Percentiles rank a stretch among this genome's conserved stretches.
These are phyloP conservation scores for Dioszegia crocea DNA, from an alignment of 768 basidiomycete species.

Conservation along the genomic window DNA sequence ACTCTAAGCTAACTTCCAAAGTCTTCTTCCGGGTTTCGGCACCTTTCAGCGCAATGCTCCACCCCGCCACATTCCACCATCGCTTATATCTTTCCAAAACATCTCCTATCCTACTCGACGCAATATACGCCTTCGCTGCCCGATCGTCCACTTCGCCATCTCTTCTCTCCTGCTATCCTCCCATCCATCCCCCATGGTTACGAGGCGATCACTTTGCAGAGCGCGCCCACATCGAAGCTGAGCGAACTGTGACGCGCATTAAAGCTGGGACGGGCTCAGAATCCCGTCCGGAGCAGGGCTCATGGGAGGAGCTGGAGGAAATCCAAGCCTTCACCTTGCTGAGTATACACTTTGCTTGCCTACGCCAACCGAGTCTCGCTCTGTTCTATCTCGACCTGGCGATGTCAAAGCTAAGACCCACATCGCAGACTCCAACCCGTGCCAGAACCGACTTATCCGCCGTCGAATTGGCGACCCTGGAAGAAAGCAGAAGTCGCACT, in stretches of 20 bases:
- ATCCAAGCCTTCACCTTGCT: constrained; percentile 35
- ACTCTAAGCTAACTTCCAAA: constrained; percentile 12
- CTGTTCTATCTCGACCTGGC: constrained; percentile 36
- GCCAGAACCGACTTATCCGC: constrained; percentile 11
- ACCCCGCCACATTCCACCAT: constrained; percentile 44
- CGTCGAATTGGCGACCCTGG: constrained; percentile 33
- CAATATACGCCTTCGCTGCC: constrained; percentile 43
- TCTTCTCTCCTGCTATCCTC: constrained; percentile 21
- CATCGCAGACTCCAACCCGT: constrained; percentile 19
- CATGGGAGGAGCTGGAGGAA: constrained; percentile 47
- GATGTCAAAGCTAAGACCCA: constrained; percentile 28
- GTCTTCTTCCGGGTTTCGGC: constrained; percentile 40
- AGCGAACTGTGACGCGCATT: constrained; percentile 16
- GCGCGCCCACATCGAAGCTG: constrained; percentile 26
- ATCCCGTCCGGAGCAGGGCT: constrained; percentile 16
- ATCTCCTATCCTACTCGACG: constrained; percentile 38
- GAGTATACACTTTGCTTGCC: constrained; percentile 32
- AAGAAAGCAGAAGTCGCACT: constrained; percentile 34
- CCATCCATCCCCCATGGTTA: constrained; percentile 20
- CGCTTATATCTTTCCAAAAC: constrained; percentile 37
- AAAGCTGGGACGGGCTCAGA: constrained; percentile 22
- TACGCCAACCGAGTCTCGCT: constrained; percentile 25
- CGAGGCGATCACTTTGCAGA: constrained; percentile 42
- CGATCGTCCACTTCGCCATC: constrained; percentile 30
- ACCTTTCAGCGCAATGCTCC: constrained; percentile 44